Conservation (phyloP, 768 basidiomycete genomes). For the Tricholoma matsutake region DNA sequence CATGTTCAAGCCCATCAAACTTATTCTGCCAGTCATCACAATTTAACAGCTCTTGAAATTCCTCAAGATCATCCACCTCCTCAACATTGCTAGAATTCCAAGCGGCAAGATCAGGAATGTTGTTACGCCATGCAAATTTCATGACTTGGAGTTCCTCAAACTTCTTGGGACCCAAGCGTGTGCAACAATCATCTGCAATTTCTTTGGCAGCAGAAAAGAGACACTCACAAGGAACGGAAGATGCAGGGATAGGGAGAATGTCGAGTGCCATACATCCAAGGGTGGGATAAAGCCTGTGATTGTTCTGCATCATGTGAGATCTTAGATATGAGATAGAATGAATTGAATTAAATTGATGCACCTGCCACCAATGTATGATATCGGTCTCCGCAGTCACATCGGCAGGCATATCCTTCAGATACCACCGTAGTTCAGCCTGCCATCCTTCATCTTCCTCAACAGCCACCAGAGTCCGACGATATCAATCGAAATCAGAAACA, state of each 20-base stretch:
- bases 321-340: not conserved
- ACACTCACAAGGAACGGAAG: not conserved
- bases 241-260: not conserved
- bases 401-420: not conserved
- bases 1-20: no score
- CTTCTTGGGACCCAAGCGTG: slow-evolving; percentile 6
- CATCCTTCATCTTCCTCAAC: not conserved
- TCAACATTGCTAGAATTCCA: slow-evolving; percentile 5
- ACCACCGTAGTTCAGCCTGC: not conserved
- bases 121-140: slow-evolving; percentile 9
- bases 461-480: no score
- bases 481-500: no score
- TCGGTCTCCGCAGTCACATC: not conserved
- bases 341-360: not conserved
- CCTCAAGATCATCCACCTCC: slow-evolving; percentile 5
- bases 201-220: slow-evolving; percentile 11
- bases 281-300: not conserved
- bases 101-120: slow-evolving; percentile 47
- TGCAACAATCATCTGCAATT: not conserved
- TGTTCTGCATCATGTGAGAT: not conserved
- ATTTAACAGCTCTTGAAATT: slow-evolving; percentile 3
- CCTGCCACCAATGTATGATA: slow-evolving; percentile 10
- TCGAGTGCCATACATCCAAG: not conserved
- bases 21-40: no score
- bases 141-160: no score